phyloP scores from a whole-genome alignment of 176 grass and related monocot species.

The Eleusine indica region DNA sequence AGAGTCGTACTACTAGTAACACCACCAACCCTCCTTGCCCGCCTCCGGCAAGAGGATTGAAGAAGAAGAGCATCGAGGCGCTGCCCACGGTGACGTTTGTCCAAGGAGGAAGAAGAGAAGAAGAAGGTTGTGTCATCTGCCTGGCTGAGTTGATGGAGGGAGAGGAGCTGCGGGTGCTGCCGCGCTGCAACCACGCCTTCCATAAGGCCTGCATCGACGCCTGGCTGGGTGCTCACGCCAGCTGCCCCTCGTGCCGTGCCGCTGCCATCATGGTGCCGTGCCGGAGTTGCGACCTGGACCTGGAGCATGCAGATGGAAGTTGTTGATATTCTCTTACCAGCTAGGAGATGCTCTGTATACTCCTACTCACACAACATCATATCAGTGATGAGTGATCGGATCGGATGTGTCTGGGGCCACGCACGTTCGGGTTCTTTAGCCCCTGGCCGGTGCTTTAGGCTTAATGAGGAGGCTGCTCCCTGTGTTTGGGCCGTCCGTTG shows the following conservation, averaged over 20 bases:
- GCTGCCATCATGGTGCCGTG: background rate
- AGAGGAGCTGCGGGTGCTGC: slow-evolving; percentile 59
- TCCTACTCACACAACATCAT: no score
- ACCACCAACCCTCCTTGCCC: background rate
- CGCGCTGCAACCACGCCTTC: slow-evolving; percentile 61
- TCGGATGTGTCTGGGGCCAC: background rate
- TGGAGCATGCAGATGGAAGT: background rate
- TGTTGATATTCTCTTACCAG: no score
- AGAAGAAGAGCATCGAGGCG: slow-evolving; percentile 63
- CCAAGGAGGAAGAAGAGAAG: background rate
- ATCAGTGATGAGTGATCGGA: background rate
- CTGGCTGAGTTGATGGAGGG: slow-evolving; percentile 53
- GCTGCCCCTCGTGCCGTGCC: slow-evolving; percentile 61
- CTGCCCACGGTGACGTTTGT: slow-evolving; percentile 50
- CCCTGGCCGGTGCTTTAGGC: slow-evolving; percentile 46
- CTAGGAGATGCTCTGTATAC: no score
- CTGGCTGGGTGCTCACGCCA: slow-evolving; percentile 52
- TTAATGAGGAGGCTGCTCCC: background rate
- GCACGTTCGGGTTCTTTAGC: slow-evolving; percentile 31
- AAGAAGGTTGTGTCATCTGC: slow-evolving; percentile 51
- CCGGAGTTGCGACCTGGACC: slow-evolving; percentile 40
- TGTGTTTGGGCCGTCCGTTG: slow-evolving; percentile 32
- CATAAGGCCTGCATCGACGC: slow-evolving; percentile 59
- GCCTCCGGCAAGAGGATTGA: slow-evolving; percentile 42
- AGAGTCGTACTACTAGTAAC: background rate